Conservation (phyloP, 257 asterid species). For the Ajuga chamaepitys region DNA sequence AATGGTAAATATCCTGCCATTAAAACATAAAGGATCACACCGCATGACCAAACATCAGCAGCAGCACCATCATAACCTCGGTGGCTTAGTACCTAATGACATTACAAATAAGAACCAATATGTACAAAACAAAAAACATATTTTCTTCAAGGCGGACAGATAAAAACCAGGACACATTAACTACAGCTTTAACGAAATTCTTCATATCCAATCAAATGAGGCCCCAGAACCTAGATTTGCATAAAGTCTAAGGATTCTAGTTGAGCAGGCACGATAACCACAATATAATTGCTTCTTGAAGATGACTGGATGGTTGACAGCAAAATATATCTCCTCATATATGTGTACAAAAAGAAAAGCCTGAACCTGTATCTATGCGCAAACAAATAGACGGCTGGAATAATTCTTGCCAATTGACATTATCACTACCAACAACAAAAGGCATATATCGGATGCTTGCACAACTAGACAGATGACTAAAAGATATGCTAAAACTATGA, state of each 20-base stretch:
- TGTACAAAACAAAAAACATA: constrained; percentile 10
- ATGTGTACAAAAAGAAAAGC: background rate
- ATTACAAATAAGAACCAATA: constrained; percentile 18
- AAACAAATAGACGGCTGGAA: background rate
- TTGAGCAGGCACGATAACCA: background rate
- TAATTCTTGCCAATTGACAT: background rate
- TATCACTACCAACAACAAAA: background rate
- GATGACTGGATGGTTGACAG: background rate
- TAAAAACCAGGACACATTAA: background rate
- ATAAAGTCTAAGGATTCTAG: background rate
- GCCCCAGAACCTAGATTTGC: background rate
- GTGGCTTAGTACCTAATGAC: constrained; percentile 60
- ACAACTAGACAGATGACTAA: constrained; percentile 1
- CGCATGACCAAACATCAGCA: constrained; percentile 97
- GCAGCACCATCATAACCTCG: constrained; percentile 96
- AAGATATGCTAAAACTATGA: background rate
- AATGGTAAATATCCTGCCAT: constrained; percentile 92
- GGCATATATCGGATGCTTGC: background rate
- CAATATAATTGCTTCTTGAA: background rate
- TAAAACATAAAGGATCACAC: constrained; percentile 81
- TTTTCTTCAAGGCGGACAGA: constrained; percentile 4
- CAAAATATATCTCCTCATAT: background rate
- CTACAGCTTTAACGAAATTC: background rate
- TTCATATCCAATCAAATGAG: constrained; percentile 13
- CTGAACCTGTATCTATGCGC: background rate